Evolutionary conservation across 371 early-diverging fungal species (phyloP).

Genomic region (Mortierella sp.): DNA sequence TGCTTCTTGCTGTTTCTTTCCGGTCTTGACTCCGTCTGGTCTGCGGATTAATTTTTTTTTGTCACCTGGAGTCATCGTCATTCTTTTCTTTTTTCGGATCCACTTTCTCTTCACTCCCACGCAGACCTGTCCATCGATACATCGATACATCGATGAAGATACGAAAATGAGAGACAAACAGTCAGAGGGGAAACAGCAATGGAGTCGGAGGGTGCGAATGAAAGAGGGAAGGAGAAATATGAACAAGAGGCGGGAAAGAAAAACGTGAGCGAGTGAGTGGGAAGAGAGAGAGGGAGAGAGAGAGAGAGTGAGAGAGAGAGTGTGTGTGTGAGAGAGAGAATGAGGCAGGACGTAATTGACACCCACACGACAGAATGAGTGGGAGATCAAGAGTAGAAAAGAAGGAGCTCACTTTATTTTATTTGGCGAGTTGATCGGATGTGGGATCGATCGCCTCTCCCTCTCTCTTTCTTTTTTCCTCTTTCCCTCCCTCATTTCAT

Average conservation of each 20-base stretch:
- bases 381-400: background rate
- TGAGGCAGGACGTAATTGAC: background rate
- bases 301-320: background rate
- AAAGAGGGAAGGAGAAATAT: background rate
- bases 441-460: conserved; percentile 1
- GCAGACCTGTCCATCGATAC: background rate
- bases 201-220: background rate
- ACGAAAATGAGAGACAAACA: background rate
- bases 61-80: conserved; percentile 13
- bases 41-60: background rate
- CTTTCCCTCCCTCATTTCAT: background rate
- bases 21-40: background rate
- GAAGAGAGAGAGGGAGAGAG: background rate
- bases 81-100: background rate
- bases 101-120: background rate
- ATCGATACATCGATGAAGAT: conserved; percentile 1
- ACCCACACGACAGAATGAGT: background rate
- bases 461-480: background rate
- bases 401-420: conserved; percentile 1
- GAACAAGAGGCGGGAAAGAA: conserved; percentile 5
- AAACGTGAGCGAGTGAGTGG: background rate
- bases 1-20: background rate
- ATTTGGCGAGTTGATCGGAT: background rate
- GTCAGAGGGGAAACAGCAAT: background rate
- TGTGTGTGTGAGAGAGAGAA: no score